Base-by-base conservation (phyloP, 2,329 filamentous ascomycete genomes). In the Diaporthe sp. region DNA sequence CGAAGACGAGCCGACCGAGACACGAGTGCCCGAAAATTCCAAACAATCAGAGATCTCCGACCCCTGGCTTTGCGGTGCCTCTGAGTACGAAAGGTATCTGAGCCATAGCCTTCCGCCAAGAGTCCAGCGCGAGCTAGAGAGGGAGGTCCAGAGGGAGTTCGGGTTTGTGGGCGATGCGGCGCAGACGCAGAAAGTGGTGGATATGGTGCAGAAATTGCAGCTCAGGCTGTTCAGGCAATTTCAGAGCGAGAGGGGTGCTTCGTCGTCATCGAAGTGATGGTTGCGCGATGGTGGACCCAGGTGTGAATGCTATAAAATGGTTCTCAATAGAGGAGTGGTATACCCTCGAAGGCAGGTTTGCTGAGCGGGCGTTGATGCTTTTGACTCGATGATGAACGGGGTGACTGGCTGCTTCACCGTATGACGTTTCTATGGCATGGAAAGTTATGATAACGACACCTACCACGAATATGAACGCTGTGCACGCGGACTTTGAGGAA, bases 181-280 rank as follows among this genome's bases (percentile, higher is more conserved):
- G 37, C 76, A 77, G 72, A 77, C 74, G 9, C 39, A 39, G 4
- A 76, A 73, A 17, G 61, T 77, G 39, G 75, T 77, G 12, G 76
- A 77, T 58, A 76, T 77, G 53, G 76, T 74, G 39, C 74, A 76
- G n/a, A 76, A 74, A 22, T 31, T 77, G 49, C 76, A 77, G 58
- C 71, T 76, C 6, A 58, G 72, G 55, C 46, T 77, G 68, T 77
- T 77, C 55, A 74, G 42, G n/a, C 65, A 76, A 42, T 74, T 76
- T 31, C 37, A 72, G 37, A 55, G 67, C 8, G 70, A 73, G 53
- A 72, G 49, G 19, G 55, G 19, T 15, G 22, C 42, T 37, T 25
- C 70, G 65, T 37, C 73, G 31, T 37, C 46, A 42, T 39, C 39
- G 31, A 5, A 49, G 19, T 12, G 37, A 46, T 53, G 53, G 28